These are phyloP conservation scores for Arthroderma sp. DNA, from an alignment of 2,329 filamentous ascomycete genomes.

Conservation along the genomic window DNA sequence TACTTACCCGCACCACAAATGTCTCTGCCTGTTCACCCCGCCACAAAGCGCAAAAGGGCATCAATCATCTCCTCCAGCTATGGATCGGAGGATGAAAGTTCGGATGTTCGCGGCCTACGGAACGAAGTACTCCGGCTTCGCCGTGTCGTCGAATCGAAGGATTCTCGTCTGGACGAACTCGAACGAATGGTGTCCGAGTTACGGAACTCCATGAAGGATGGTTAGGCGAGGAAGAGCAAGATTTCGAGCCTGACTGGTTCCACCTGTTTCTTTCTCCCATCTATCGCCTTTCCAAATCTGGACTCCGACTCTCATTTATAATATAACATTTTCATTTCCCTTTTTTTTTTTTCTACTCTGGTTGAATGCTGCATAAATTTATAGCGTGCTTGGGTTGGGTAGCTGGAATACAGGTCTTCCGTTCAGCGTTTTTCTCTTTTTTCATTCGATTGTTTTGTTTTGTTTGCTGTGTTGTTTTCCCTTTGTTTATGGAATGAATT, in stretches of 20 bases:
- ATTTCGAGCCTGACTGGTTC: too few relatives aligned
- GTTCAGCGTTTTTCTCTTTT: too few relatives aligned
- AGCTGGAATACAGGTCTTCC: too few relatives aligned
- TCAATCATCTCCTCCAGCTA: constrained; percentile 14
- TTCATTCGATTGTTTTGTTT: too few relatives aligned
- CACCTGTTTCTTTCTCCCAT: too few relatives aligned
- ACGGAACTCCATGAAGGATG: constrained; percentile 4
- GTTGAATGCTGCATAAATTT: too few relatives aligned
- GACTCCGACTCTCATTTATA: background rate
- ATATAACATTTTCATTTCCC: too few relatives aligned
- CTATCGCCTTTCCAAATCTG: too few relatives aligned
- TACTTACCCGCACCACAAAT: background rate
- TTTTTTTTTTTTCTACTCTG: too few relatives aligned
- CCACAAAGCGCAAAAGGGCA: constrained; percentile 21
- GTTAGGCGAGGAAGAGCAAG: background rate
- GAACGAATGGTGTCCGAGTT: constrained; percentile 8
- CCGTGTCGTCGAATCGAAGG: constrained; percentile 49
- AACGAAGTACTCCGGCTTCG: constrained; percentile 54
- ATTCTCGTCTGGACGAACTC: constrained; percentile 29
- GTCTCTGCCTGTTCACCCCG: constrained; percentile 1
- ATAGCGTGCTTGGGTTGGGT: too few relatives aligned
- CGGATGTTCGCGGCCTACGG: constrained; percentile 37
- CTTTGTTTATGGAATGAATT: too few relatives aligned
- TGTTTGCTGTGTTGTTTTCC: too few relatives aligned
- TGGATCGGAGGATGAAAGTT: constrained; percentile 11